Evolutionary conservation across 148 eudicot genomes (phyloP), one percentile per base, ranked within the genome.

Genomic region (Nyssa sinensis): DNA sequence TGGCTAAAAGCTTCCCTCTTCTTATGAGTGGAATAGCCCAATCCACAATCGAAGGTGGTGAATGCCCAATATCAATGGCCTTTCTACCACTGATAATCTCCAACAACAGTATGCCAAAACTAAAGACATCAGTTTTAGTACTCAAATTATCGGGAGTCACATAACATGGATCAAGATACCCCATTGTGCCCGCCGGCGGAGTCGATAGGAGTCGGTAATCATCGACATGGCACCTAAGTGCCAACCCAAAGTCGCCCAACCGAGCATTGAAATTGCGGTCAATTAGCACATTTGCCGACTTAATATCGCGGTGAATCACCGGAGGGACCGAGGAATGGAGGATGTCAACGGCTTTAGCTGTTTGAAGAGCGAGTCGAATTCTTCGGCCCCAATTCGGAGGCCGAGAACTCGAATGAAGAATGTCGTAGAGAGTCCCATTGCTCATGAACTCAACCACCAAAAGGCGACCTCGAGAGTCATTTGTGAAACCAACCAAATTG

Each of bases 11-110:
- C 55, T 83, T 90, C 74, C 93, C 97, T 51, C 84, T 89, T 32
- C 91, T 86, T n/a, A 94, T 85, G 75, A 94, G 75, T 3, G 98
- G 98, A 34, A 94, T 89, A 58, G 98, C 97, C 98, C 98, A 94
- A 81, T 94, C 97, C 17, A 94, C 86, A 55, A 94, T 88, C 0
- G 97, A 94, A 69, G 98, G 98, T 0, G 98, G 98, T 7, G 97
- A 94, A 78, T 92, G 73, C 5, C 80, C 87, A 8, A 94, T 81
- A 78, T 94, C 98, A 62, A 94, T 92, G 5, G 98, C 98, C 70
- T 94, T 94, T 49, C 98, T 85, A 3, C 97, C 97, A 74, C 97
- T 92, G 37, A 94, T 84, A 1, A 94, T 94, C 90, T 94, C 98
- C 66, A 94, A 70, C 70, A 94, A 73, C 81, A 94, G 79, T 16